These are phyloP conservation scores for Fusarium phyllophilum DNA, from an alignment of 2,329 filamentous ascomycete species.

Conservation along the genomic window DNA sequence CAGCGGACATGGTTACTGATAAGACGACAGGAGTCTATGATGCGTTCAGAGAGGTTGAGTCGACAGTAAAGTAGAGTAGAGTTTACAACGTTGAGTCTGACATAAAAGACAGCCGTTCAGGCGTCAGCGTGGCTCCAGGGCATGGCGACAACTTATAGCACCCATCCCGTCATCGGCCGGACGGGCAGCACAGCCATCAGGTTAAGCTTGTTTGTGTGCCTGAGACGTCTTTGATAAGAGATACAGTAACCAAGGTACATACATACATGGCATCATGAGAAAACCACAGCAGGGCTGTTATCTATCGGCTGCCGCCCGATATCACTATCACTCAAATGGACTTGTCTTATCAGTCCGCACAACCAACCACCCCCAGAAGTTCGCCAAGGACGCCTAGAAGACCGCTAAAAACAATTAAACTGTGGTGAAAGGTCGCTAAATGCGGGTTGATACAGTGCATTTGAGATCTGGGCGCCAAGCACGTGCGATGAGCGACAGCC, in stretches of 20 bases:
- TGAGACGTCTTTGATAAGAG: slow-evolving; percentile 32
- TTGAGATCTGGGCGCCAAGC: slow-evolving; percentile 36
- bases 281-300: slow-evolving; percentile 14
- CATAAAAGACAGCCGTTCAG: slow-evolving; percentile 25
- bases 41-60: not conserved
- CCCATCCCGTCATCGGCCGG: slow-evolving; percentile 6
- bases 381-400: slow-evolving; percentile 16
- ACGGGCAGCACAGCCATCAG: slow-evolving; percentile 24
- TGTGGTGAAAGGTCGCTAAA: slow-evolving; percentile 16
- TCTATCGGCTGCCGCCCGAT: slow-evolving; percentile 33
- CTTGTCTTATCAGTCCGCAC: slow-evolving; percentile 31
- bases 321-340: slow-evolving; percentile 26
- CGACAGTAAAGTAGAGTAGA: not conserved
- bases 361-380: slow-evolving; percentile 6
- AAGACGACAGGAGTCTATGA: slow-evolving; percentile 1
- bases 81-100: not conserved
- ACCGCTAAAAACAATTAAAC: slow-evolving; percentile 14
- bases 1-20: slow-evolving; percentile 49
- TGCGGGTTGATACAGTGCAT: slow-evolving; percentile 33
- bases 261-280: slow-evolving; percentile 32
- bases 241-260: not conserved
- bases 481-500: slow-evolving; percentile 11
- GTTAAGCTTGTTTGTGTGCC: slow-evolving; percentile 37
- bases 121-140: slow-evolving; percentile 27
- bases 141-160: slow-evolving; percentile 43